Evolutionary conservation across 108 stramenopile genomes (phyloP).

Genomic region (Stephanodiscus minutulus): DNA sequence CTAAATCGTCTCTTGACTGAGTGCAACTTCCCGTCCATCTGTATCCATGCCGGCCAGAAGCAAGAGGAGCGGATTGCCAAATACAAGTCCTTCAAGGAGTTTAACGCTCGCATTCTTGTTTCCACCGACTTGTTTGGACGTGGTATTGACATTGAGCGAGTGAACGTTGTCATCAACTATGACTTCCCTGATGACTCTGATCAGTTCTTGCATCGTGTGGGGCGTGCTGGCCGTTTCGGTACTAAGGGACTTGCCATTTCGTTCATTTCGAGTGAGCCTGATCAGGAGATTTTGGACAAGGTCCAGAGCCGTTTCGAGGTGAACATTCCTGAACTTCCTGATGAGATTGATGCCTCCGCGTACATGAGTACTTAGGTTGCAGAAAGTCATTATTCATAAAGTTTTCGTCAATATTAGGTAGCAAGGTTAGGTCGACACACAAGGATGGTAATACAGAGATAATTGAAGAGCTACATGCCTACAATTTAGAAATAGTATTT

Average conservation of each 20-base stretch:
- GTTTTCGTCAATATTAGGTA: background rate
- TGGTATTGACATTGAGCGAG: conserved; percentile 99
- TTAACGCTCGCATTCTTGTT: conserved; percentile 98
- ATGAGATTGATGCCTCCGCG: conserved; percentile 94
- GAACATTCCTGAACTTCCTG: conserved; percentile 97
- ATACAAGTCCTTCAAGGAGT: conserved; percentile 98
- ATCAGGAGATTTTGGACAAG: conserved; percentile 93
- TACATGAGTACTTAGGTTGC: conserved; percentile 92
- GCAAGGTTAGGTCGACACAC: background rate
- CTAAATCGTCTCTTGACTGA: conserved; percentile 94
- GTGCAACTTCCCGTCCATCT: conserved; percentile 99
- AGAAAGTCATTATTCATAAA: background rate
- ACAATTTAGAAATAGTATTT: too few species aligned
- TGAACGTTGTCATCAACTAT: conserved; percentile 99
- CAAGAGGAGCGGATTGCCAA: conserved; percentile 97
- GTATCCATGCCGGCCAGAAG: conserved; percentile 95
- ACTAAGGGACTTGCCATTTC: conserved; percentile 99
- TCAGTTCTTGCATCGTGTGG: conserved; percentile 98
- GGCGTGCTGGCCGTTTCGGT: conserved; percentile 98
- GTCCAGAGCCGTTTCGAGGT: conserved; percentile 98
- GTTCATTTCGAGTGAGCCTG: conserved; percentile 92
- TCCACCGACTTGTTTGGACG: conserved; percentile 99
- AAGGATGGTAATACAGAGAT: too few species aligned
- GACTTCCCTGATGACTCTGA: conserved; percentile 98
- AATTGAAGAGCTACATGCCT: too few species aligned